Evolutionary conservation across 768 basidiomycete species (phyloP).

Genomic region (Naganishia kalamii): DNA sequence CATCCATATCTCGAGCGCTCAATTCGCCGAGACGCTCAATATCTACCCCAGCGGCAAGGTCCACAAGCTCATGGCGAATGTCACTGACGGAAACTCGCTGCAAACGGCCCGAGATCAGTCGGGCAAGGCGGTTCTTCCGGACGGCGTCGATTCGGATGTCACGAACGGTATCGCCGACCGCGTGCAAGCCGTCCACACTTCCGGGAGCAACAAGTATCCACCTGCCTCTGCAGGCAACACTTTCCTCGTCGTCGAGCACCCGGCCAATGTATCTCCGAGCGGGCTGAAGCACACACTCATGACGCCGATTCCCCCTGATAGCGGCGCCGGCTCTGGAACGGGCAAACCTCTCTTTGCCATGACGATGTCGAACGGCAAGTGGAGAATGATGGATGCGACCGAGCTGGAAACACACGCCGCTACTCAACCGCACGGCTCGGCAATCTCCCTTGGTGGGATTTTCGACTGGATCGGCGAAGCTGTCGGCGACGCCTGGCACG

Average conservation of each 20-base stretch:
- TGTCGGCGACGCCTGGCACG: conserved; percentile 9
- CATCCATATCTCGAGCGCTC: neutral
- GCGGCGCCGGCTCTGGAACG: neutral
- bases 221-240: neutral
- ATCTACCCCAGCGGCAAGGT: neutral
- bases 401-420: neutral
- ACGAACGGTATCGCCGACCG: neutral
- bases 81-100: neutral
- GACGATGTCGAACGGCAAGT: neutral
- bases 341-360: neutral
- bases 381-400: neutral
- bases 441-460: neutral
- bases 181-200: neutral
- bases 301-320: neutral
- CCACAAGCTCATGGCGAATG: neutral
- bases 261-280: neutral
- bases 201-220: neutral
- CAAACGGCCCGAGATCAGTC: neutral
- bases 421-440: neutral
- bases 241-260: neutral
- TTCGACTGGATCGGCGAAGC: conserved; percentile 12
- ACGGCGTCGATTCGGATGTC: neutral
- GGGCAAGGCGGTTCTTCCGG: neutral
- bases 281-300: neutral
- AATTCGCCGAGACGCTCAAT: neutral